Base-by-base conservation (phyloP, 208 protist species). In the Crithidia acanthocephali region DNA sequence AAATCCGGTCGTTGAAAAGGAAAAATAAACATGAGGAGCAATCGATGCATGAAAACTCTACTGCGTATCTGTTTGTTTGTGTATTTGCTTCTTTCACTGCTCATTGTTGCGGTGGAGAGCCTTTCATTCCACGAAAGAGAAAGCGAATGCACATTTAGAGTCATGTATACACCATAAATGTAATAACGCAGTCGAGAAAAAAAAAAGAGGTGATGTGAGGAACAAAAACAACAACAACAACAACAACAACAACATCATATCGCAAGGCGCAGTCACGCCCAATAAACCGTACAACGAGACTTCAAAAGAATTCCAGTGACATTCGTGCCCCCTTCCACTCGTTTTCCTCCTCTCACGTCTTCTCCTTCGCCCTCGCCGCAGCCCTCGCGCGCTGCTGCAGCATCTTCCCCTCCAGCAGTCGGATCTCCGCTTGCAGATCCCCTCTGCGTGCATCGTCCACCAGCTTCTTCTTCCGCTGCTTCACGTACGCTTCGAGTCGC, bases 371-470 rank as follows among this genome's bases (percentile, higher is more conserved):
- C 48, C 22, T 42, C 6, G 58, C 64, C 27, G 40, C 55, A 56
- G 59, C 60, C 33, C 69, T 59, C 32, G 55, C 66, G 13, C 68
- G 65, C 16, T 58, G 45, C 45, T 76, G 72, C 55, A 72, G 40
- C 47, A 56, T 70, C 59, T 67, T 45, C 32, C 75, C 72, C 45
- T 80, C 72, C 2, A 80, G 47, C 10, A 70, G 57, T 7, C 67
- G 69, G 27, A 80, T 80, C 20, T 80, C 76, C 2, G 48, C 56
- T 16, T 37, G 59, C 11, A 76, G 65, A 35, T 69, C 68, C n/a
- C 63, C 76, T 10, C 42, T 67, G 6, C 37, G 58, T 32, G 66
- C 47, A 20, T 56, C 61, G 22, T 66, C 40, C 40, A 74, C 35
- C 20, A 67, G 28, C 32, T 62, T 81, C 13, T 9, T 51, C 47